phyloP scores from a whole-genome alignment of 345 rosid genomes.

The Moricandia arvensis region DNA sequence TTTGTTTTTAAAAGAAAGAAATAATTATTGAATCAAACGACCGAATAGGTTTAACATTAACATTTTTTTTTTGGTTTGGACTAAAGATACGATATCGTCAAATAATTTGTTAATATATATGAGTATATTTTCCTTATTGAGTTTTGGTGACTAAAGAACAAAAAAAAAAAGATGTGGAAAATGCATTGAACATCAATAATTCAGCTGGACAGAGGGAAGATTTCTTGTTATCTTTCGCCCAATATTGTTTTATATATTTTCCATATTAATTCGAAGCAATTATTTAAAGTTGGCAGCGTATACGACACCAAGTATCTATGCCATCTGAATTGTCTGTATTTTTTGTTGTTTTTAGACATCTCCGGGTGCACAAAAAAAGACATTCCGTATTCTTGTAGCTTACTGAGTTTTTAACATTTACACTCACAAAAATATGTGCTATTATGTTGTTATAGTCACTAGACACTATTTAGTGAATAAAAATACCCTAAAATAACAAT shows the following conservation, averaged over 20 bases:
- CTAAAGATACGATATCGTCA: not conserved
- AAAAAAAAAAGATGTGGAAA: not conserved
- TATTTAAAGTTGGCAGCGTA: constrained; percentile 25
- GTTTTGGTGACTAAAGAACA: not conserved
- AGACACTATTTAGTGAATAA: not conserved
- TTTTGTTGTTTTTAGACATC: constrained; percentile 20
- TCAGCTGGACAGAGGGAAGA: constrained; percentile 36
- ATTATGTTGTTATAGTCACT: not conserved
- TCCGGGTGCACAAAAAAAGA: not conserved
- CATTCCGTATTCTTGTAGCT: not conserved
- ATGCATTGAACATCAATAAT: constrained; percentile 30
- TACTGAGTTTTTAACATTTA: not conserved
- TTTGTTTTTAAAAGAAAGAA: not conserved
- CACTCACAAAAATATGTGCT: not conserved
- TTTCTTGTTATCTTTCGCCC: constrained; percentile 27
- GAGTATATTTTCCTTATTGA: not conserved
- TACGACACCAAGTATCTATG: constrained; percentile 33
- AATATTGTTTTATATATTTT: not conserved
- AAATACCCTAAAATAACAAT: not conserved
- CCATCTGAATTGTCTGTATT: constrained; percentile 26
- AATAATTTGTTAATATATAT: not conserved
- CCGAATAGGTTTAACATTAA: not conserved
- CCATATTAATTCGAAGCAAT: constrained; percentile 13
- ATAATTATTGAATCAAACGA: not conserved
- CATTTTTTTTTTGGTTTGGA: not conserved